Evolutionary conservation across 495 filamentous ascomycete genomes (phyloP), one percentile per base, ranked within the genome.

Genomic region (Xylaria longipes): DNA sequence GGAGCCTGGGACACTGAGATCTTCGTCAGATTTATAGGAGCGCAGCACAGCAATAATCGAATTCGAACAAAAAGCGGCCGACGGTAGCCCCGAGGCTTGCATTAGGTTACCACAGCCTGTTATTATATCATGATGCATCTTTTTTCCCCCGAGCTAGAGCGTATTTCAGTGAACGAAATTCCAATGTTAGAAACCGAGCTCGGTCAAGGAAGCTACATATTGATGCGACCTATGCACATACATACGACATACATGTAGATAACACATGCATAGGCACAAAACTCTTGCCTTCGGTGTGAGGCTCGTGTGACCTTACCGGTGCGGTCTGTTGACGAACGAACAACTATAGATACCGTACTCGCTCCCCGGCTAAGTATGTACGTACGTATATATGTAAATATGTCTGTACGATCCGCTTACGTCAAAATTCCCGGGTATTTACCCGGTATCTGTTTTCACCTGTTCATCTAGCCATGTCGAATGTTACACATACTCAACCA

Each of bases 261-360:
- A 37, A 27, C 17, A 25, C 52, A 50, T 66, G 63, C 63, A 37
- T 33, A n/a, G 63, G 25, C 31, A 50, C 8, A 25, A 7, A 52
- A 66, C 37, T 66, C 63, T 45, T 39, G 63, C 31, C 45, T 66
- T 66, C 45, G 63, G 63, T 66, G 63, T 66, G 63, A 66, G 63
- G 63, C 63, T 66, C 63, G 63, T 66, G 63, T 52, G 63, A 66
- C 63, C 63, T 37, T 15, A 52, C 43, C 45, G 63, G 63, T 66
- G 31, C 63, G 63, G 20, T 31, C 29, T 25, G 9, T 37, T 25
- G 1, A 45, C n/a, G 29, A 52, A 52, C 63, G 41, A 25, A 52
- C 63, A 5, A 48, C 41, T 65, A 43, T 33, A 46, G 9, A 33
- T 11, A 22, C 41, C 41, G 11, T 52, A 14, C 25, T 52, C 31